Percentiles rank a stretch among this genome's conserved stretches.
These are phyloP conservation scores for Rhododendron simsii DNA, from an alignment of 148 eudicot genomes.

Conservation along the genomic window DNA sequence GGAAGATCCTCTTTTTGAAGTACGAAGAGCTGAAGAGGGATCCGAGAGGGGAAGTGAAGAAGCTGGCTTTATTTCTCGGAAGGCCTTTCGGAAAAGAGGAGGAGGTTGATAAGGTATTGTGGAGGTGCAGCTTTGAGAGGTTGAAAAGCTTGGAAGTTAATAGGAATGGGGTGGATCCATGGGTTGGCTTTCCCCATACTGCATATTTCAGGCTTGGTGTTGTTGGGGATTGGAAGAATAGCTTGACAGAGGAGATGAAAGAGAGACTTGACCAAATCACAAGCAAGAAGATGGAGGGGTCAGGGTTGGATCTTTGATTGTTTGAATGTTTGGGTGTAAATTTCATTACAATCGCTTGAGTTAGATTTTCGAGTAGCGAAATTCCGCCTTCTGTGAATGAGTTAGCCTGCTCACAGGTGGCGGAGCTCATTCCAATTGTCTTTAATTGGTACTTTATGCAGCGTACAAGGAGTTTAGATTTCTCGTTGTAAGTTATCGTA, in stretches of 20 bases:
- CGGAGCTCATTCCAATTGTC: not conserved
- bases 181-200: not conserved
- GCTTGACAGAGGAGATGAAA: slow-evolving; percentile 13
- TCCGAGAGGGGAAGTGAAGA: slow-evolving; percentile 20
- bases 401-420: too few relatives aligned
- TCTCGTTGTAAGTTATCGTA: too few relatives aligned
- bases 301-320: not conserved
- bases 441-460: too few relatives aligned
- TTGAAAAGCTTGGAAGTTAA: slow-evolving; percentile 24
- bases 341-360: too few relatives aligned
- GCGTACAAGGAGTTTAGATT: too few relatives aligned
- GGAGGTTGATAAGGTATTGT: slow-evolving; percentile 11
- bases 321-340: not conserved
- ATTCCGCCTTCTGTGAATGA: too few relatives aligned
- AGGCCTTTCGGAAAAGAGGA: slow-evolving; percentile 19
- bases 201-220: slow-evolving; percentile 14
- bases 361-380: too few relatives aligned
- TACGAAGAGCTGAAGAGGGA: slow-evolving; percentile 27
- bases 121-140: slow-evolving; percentile 19
- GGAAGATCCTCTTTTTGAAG: slow-evolving; percentile 24
- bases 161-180: slow-evolving; percentile 13
- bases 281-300: not conserved
- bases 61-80: slow-evolving; percentile 21
- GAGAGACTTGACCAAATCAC: slow-evolving; percentile 5
- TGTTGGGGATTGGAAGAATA: slow-evolving; percentile 18